These are phyloP conservation scores for Suhomyces xylopsoci DNA, from an alignment of 805 yeast species.

Conservation along the genomic window DNA sequence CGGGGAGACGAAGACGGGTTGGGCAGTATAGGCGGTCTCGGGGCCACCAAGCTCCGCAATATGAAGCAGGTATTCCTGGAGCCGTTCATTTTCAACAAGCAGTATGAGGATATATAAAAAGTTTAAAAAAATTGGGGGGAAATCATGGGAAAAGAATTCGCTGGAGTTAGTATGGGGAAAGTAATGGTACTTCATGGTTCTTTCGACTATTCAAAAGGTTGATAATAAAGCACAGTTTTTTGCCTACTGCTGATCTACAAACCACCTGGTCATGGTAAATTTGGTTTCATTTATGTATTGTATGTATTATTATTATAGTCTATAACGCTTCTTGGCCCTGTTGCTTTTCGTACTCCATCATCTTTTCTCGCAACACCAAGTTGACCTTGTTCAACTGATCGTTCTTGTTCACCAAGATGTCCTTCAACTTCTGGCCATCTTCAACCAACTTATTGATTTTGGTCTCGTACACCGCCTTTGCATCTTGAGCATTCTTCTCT, in stretches of 20 bases:
- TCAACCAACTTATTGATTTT: conserved; percentile 69
- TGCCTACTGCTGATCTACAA: too few species aligned
- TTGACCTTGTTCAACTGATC: conserved; percentile 62
- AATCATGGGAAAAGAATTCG: not conserved
- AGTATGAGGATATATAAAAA: not conserved
- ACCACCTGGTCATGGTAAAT: too few species aligned
- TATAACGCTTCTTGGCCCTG: conserved; percentile 7
- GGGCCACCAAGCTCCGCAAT: conserved; percentile 43
- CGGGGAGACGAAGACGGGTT: conserved; percentile 15
- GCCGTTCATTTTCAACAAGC: conserved; percentile 48
- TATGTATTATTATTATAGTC: not conserved
- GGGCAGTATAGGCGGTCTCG: conserved; percentile 47
- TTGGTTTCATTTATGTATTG: too few species aligned
- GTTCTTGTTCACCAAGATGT: conserved; percentile 72
- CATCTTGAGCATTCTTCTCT: conserved; percentile 68
- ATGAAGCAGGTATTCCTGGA: conserved; percentile 42
- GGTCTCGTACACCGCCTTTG: conserved; percentile 65
- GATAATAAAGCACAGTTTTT: too few species aligned
- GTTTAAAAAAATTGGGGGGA: not conserved
- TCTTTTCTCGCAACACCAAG: conserved; percentile 50
- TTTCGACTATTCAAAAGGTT: too few species aligned
- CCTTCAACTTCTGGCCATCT: conserved; percentile 72
- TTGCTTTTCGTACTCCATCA: conserved; percentile 44
- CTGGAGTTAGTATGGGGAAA: not conserved
- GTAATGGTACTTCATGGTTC: not conserved